Evolutionary conservation across 257 asterid species (phyloP).

Genomic region (Salvia splendens): DNA sequence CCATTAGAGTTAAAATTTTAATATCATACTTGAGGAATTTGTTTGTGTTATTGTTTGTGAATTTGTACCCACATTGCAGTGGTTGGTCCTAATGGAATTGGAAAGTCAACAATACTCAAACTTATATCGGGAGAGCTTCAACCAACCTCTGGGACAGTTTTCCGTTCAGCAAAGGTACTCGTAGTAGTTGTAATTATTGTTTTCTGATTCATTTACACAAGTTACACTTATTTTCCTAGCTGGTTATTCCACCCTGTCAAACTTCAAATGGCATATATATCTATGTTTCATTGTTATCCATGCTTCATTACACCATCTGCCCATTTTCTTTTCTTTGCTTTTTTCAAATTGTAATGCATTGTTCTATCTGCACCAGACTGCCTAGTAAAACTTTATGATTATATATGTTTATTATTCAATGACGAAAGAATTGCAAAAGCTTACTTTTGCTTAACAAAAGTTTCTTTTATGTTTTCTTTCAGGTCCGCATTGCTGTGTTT

Average conservation of each 20-base stretch:
- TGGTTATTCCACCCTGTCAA: constrained; percentile 10
- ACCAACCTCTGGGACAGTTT: constrained; percentile 96
- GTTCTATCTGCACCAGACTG: not conserved
- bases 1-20: not conserved
- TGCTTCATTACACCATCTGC: constrained; percentile 20
- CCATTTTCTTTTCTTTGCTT: constrained; percentile 3
- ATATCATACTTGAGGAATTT: constrained; percentile 7
- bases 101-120: constrained; percentile 93
- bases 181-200: constrained; percentile 3
- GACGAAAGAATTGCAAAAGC: constrained; percentile 15
- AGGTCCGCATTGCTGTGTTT: constrained; percentile 97
- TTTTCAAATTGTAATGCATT: constrained; percentile 12
- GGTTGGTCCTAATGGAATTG: constrained; percentile 99
- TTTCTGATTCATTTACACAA: not conserved
- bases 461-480: constrained; percentile 24
- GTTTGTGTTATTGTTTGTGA: constrained; percentile 11
- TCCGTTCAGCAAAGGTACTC: constrained; percentile 95
- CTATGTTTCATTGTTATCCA: constrained; percentile 11
- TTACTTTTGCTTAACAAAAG: constrained; percentile 11
- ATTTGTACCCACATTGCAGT: constrained; percentile 52
- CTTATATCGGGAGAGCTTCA: constrained; percentile 96
- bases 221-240: not conserved
- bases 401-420: constrained; percentile 14
- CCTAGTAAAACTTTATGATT: constrained; percentile 5
- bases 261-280: constrained; percentile 14